Evolutionary conservation across 1,284 basidiomycete genomes (phyloP), one percentile per base, ranked within the genome.

Genomic region (Papiliotrema nemorosa): DNA sequence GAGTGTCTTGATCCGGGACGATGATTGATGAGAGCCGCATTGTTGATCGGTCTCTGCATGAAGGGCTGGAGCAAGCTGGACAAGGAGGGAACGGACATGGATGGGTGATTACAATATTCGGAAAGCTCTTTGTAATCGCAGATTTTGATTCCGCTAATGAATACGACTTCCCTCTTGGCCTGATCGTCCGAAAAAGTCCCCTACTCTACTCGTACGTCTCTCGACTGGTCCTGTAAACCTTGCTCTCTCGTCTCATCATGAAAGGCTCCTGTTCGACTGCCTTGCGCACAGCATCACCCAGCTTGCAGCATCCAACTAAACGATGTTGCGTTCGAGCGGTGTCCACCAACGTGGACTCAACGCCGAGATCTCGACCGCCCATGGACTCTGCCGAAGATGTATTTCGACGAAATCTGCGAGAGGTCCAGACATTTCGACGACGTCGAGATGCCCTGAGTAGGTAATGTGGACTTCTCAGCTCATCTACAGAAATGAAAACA

Each of bases 371-470:
- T 14, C 37, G 20, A 39, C 20, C 35, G 26, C 52, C 57, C 10
- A 63, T 55, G 13, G 70, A 68, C 53, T 54, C 55, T 16, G 45
- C 50, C 16, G 58, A 67, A 35, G 62, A 66, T 12, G 66, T 66
- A 18, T 75, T 71, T 64, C 60, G 63, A 57, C 52, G 66, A 44
- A 71, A 72, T 55, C 40, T 75, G 49, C 53, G 55, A 24, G 63
- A 72, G 47, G 66, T 65, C 25, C 60, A 66, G 44, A 60, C 64
- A 41, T 73, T 64, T 59, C 57, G 71, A 45, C 54, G 64, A 40
- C 55, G 55, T 12, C 54, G 61, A 41, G 67, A 63, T 16, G 44
- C 50, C 18, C 55, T 63, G 26, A 55, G 67, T 73, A 55, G 62
- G 71, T 67, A 7, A 12, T 18, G 12, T 16, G 33, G 22, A 13